Evolutionary conservation across 2,329 filamentous ascomycete genomes (phyloP), one percentile per base, ranked within the genome.

Genomic region (Zymoseptoria crescenta): DNA sequence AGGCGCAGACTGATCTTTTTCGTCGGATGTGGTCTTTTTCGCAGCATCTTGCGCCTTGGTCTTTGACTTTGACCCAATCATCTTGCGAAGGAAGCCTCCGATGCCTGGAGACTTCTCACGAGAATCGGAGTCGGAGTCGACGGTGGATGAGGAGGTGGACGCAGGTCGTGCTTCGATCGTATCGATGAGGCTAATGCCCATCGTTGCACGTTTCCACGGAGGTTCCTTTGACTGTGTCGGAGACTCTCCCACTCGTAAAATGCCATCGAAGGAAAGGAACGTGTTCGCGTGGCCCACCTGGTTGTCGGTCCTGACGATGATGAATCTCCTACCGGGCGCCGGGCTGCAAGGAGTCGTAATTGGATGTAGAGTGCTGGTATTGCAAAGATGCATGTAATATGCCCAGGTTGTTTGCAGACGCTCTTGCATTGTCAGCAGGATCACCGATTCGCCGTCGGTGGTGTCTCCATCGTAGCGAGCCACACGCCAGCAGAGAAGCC

Each of bases 401-500:
- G 86, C 83, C 89, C 90, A 96, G 1, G 84, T 81, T 9, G 82
- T 84, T 68, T 85, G 84, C 30, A 96, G 79, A 54, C 89, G 82
- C 64, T 85, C 78, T 19, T 84, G 83, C 27, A 91, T 82, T 1
- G 83, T 79, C 59, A 83, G 76, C 67, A 91, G 87, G 59, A 95
- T 89, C 65, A 62, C 50, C 4, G 66, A 41, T n/a, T 70, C 66
- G 19, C 56, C 62, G 8, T 56, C 54, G 24, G 21, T 52, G 35
- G 8, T 83, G 79, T 81, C 83, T 16, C 87, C 89, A 56, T 86
- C 83, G 68, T 88, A 88, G 63, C 92, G 82, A 64, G 88, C 93
- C 53, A 96, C 79, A 60, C 91, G 84, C 92, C 92, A 96, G 74
- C 91, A 96, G 21, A 96, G 75, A 54, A 96, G 77, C 52, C 92